Percentiles rank a stretch among this genome's conserved stretches.
phyloP scores from a whole-genome alignment of 192 early-diverging fungal species.

The Backusella macrospora region DNA sequence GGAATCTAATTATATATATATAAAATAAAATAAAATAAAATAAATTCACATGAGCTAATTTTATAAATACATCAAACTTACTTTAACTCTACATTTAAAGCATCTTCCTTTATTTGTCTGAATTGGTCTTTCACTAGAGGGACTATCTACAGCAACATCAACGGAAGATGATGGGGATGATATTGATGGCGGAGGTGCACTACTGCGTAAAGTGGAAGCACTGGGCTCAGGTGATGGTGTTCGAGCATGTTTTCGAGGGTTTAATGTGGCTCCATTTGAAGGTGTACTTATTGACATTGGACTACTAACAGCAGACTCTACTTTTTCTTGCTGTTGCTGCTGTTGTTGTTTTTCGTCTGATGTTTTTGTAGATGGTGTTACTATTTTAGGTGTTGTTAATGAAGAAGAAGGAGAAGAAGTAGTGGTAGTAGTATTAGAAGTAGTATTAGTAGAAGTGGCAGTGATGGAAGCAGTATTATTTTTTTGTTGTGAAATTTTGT shows the following conservation, averaged over 20 bases:
- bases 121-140: constrained; percentile 47
- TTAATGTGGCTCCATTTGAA: neutral
- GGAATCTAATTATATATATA: constrained; percentile 52
- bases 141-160: constrained; percentile 36
- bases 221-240: constrained; percentile 16
- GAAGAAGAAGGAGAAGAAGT: neutral
- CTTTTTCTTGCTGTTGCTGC: neutral
- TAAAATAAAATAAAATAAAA: constrained; percentile 11
- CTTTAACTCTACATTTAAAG: constrained; percentile 67
- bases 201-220: constrained; percentile 1
- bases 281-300: constrained; percentile 3
- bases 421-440: neutral
- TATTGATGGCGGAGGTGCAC: constrained; percentile 28
- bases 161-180: constrained; percentile 32
- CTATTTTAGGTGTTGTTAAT: neutral
- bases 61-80: constrained; percentile 12
- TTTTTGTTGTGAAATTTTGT: constrained; percentile 48
- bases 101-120: constrained; percentile 75
- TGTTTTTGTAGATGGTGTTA: constrained; percentile 6
- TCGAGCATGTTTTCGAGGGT: constrained; percentile 21
- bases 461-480: constrained; percentile 2
- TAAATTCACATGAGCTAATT: constrained; percentile 11
- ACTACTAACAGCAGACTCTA: neutral
- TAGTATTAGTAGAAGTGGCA: constrained; percentile 6
- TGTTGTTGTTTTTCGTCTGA: neutral